Conservation (phyloP, 1,284 basidiomycete genomes). For the Cryptococcus amylolentus region DNA sequence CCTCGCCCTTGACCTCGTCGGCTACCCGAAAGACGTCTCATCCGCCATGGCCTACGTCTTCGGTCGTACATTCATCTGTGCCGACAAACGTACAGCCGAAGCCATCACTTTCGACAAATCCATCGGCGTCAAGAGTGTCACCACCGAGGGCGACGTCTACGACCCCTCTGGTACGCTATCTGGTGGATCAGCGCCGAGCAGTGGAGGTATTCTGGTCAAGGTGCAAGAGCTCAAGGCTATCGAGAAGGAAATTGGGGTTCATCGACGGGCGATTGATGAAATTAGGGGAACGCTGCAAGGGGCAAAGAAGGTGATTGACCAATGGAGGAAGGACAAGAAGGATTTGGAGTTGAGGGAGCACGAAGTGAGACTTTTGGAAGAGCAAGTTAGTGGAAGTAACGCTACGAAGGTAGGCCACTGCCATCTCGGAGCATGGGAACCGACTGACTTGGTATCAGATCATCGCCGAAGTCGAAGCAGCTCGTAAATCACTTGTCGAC, state of each 20-base stretch:
- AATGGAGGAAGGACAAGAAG: constrained; percentile 64
- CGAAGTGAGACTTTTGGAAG: constrained; percentile 74
- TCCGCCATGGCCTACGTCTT: constrained; percentile 94
- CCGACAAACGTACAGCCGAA: constrained; percentile 84
- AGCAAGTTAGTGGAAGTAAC: constrained; percentile 84
- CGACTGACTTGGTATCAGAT: constrained; percentile 55
- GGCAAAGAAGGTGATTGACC: constrained; percentile 60
- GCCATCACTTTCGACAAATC: constrained; percentile 79
- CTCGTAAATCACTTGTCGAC: constrained; percentile 65
- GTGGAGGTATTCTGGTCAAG: constrained; percentile 72
- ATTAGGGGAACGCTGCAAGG: constrained; percentile 61
- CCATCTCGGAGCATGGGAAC: not conserved
- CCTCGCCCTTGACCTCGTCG: constrained; percentile 80
- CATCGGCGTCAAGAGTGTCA: constrained; percentile 76
- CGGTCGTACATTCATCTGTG: constrained; percentile 86
- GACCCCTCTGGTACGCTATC: constrained; percentile 92
- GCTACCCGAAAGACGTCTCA: constrained; percentile 77
- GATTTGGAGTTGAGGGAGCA: constrained; percentile 88
- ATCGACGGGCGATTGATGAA: constrained; percentile 55
- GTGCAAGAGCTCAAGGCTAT: constrained; percentile 75
- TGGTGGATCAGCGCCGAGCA: constrained; percentile 80
- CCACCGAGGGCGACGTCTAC: constrained; percentile 92
- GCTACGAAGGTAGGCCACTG: constrained; percentile 68
- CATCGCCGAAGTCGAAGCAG: constrained; percentile 70
- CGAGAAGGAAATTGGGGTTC: constrained; percentile 61